Base-by-base conservation (phyloP, 805 yeast genomes). In the Zygoascus ofunaensis region DNA sequence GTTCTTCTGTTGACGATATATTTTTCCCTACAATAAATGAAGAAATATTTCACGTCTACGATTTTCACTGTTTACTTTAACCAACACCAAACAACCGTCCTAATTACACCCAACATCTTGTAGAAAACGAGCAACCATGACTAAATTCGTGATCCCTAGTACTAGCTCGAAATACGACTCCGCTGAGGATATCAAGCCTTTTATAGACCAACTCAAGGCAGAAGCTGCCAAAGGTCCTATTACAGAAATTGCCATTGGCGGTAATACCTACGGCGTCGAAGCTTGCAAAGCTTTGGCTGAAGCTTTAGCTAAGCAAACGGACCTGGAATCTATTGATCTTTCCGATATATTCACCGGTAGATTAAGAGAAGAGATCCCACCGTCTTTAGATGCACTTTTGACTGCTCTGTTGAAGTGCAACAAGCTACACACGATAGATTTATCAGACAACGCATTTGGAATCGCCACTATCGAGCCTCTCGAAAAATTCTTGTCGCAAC, bases 391-490 rank as follows among this genome's bases (percentile, higher is more conserved):
- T 47, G 70, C 72, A 52, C 69, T 92, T 50, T 75, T 89, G 50
- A 83, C 87, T 18, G 82, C 84, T 2, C 71, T 92, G 43, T 69
- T 85, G 52, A 64, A 76, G 50, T 80, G 86, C 54, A 76, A 80
- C 41, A 74, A 81, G 22, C 71, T 90, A 54, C 74, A 74, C 49
- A 79, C 86, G 34, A 69, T 92, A 48, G 84, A 92, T 63, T 71
- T 92, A 50, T 80, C 94, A 56, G 98, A 92, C 64, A 92, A 92
- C 62, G 99, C 99, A 0, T 82, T 90, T 61, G 99, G 99, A 10
- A 80, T 92, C 59, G 94, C 92, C 59, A 84, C 97, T 20, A 86
- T 92, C 49, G 95, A 82, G 47, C 94, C 92, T 5, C 72, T 92
- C 45, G 95, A 92, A 60, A 72, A 70, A 22, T 87, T 80, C 56